Conservation (phyloP, 495 filamentous ascomycete species). For the Poronia punctata region DNA sequence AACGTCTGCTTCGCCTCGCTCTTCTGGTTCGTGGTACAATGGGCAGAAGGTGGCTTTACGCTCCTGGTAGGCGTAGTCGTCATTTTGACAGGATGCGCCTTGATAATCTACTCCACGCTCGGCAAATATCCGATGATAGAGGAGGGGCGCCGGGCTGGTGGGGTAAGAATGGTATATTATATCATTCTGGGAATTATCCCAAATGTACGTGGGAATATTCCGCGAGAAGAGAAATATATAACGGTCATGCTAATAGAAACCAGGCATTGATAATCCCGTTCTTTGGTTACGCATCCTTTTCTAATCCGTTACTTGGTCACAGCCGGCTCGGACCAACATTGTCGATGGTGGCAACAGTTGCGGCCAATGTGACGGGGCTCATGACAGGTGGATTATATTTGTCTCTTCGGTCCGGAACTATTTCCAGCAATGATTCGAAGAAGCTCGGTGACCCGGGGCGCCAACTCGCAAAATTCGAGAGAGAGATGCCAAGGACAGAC, state of each 20-base stretch:
- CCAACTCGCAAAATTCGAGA: slow-evolving; percentile 27
- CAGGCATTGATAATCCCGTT: slow-evolving; percentile 38
- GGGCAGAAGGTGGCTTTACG: slow-evolving; percentile 32
- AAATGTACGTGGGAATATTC: slow-evolving; percentile 24
- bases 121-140: slow-evolving; percentile 34
- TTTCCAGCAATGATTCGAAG: slow-evolving; percentile 33
- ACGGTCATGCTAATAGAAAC: slow-evolving; percentile 20
- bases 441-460: slow-evolving; percentile 37
- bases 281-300: slow-evolving; percentile 33
- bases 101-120: slow-evolving; percentile 32
- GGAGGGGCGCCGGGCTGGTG: slow-evolving; percentile 31
- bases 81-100: slow-evolving; percentile 23
- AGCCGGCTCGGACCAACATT: slow-evolving; percentile 23
- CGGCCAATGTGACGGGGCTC: slow-evolving; percentile 41
- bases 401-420: slow-evolving; percentile 39
- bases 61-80: slow-evolving; percentile 28
- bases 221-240: too few relatives aligned
- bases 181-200: slow-evolving; percentile 32
- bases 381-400: slow-evolving; percentile 43
- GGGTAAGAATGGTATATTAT: slow-evolving; percentile 45
- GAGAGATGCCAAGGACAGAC: slow-evolving; percentile 13
- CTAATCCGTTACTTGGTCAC: slow-evolving; percentile 15
- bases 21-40: slow-evolving; percentile 45
- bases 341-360: slow-evolving; percentile 41
- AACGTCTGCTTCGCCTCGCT: slow-evolving; percentile 40